Evolutionary conservation across 2,329 filamentous ascomycete species (phyloP), one percentile per base, ranked within the genome.

Genomic region (Botrytis pseudocinerea): DNA sequence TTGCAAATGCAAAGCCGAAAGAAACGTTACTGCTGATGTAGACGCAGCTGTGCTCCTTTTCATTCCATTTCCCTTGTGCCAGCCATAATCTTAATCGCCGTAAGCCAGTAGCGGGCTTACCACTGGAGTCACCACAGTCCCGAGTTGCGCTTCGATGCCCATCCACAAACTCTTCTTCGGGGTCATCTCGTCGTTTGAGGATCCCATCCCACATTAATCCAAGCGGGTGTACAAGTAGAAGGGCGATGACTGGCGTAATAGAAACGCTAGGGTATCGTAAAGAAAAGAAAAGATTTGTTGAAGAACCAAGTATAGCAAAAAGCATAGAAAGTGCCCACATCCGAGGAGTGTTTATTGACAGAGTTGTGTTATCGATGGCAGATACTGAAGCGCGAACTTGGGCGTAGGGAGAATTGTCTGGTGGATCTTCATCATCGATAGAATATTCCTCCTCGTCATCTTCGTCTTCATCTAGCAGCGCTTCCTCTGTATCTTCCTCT

Each of bases 1-100:
- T 96, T 12, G 93, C 93, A 82, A 96, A 96, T 40, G 93, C 93
- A 82, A 96, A 96, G 2, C 93, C 93, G 80, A 96, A 96, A 32
- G 93, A 94, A 60, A 96, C 93, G 80, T 96, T 96, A 83, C 93
- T 95, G 85, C 92, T 94, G 78, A 96, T 93, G 78, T 96, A 96
- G 69, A 96, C 93, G 80, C 93, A 96, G 60, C 91, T 93, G 81
- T 96, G 93, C 81, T 96, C 93, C 81, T 96, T 96, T 80, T 94
- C 91, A 80, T 96, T 96, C 93, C 93, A 96, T 51, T 84, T 86
- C 4, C 93, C 93, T 82, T 95, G 93, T 1, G 90, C 90, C 42
- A 95, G 85, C 93, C 93, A 96, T 51, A 92, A 84, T 64, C 92
- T 89, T 73, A 91, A 80, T 6, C 86, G 85, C 46, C 76, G 74